A percentile compares a stretch with the other conserved stretches of the same genome.
Evolutionary conservation across 2,329 filamentous ascomycete genomes (phyloP).

Genomic region (Sporothrix pallida): DNA sequence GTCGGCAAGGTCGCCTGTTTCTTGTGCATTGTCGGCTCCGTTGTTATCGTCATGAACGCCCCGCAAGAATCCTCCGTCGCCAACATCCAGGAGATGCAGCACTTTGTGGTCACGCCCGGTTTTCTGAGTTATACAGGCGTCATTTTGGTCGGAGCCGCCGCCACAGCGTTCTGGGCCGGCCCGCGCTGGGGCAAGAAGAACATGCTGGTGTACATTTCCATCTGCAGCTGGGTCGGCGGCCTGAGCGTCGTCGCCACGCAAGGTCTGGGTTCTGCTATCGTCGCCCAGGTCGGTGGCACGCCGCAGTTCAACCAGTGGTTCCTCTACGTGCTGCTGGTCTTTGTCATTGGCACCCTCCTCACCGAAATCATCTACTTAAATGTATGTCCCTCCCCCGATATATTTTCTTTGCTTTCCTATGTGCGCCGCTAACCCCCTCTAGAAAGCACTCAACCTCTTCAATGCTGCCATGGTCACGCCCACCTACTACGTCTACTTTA

Average conservation of each 20-base stretch:
- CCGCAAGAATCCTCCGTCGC: conserved; percentile 83
- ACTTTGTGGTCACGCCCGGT: conserved; percentile 82
- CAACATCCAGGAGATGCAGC: conserved; percentile 90
- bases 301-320: conserved; percentile 98
- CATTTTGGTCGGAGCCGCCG: conserved; percentile 72
- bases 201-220: conserved; percentile 96
- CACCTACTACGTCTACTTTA: conserved; percentile 99
- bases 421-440: conserved; percentile 36
- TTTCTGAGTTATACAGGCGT: conserved; percentile 86
- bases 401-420: not conserved
- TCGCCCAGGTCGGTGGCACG: conserved; percentile 80
- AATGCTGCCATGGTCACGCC: conserved; percentile 96
- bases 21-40: conserved; percentile 88
- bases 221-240: conserved; percentile 93
- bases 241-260: conserved; percentile 95
- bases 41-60: conserved; percentile 94
- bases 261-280: conserved; percentile 86
- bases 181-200: conserved; percentile 93
- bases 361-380: conserved; percentile 97
- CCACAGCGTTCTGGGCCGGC: conserved; percentile 79
- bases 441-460: conserved; percentile 99
- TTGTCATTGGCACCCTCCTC: conserved; percentile 85
- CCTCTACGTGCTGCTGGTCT: conserved; percentile 86
- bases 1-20: conserved; percentile 97
- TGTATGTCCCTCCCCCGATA: conserved; percentile 48